These are phyloP conservation scores for Xylaria sp. DNA, from an alignment of 2,329 filamentous ascomycete species.

Conservation along the genomic window DNA sequence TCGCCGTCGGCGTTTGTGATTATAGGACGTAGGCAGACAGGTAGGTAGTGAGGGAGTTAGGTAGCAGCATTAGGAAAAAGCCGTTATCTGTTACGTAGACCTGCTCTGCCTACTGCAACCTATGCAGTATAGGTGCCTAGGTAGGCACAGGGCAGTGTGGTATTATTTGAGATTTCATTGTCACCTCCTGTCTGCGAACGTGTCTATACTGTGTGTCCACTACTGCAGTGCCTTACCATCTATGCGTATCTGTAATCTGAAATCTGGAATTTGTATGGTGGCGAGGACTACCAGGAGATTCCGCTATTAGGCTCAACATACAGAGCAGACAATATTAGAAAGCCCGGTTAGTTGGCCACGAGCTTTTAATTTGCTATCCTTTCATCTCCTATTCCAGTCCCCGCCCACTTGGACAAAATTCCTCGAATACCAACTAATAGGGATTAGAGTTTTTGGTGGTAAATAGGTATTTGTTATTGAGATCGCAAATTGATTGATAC, in stretches of 20 bases:
- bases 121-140: not conserved
- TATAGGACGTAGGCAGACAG: too few relatives aligned
- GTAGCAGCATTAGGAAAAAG: not conserved
- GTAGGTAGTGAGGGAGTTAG: too few relatives aligned
- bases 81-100: slow-evolving; percentile 3
- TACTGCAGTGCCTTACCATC: too few relatives aligned
- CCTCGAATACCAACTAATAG: not conserved
- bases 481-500: slow-evolving; percentile 25
- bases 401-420: slow-evolving; percentile 10
- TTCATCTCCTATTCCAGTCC: not conserved
- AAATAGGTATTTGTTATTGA: slow-evolving; percentile 30
- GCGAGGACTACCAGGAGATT: slow-evolving; percentile 6
- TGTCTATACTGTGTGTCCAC: not conserved
- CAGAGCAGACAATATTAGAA: not conserved
- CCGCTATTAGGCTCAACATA: not conserved
- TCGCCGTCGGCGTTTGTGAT: not conserved
- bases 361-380: not conserved
- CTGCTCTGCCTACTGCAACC: not conserved
- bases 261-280: slow-evolving; percentile 6
- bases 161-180: slow-evolving; percentile 14
- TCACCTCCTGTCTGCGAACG: not conserved
- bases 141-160: not conserved
- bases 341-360: not conserved
- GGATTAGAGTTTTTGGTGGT: too few relatives aligned
- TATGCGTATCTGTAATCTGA: not conserved